phyloP scores from a whole-genome alignment of 1,284 basidiomycete genomes.

The Cryptococcus hybrid region DNA sequence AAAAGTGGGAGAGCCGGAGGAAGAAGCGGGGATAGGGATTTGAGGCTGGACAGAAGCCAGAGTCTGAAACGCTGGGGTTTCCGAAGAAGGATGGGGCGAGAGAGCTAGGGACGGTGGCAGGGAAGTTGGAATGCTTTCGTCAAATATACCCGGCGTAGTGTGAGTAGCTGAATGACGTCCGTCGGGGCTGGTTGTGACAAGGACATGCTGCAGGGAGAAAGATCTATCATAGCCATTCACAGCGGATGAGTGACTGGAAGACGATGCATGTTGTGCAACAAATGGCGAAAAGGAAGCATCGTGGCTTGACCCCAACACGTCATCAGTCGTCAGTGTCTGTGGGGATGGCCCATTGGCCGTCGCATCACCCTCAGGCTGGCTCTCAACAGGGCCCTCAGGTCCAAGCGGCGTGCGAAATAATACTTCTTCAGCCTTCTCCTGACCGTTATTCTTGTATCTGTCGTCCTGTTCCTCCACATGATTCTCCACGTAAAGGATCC shows the following conservation, averaged over 20 bases:
- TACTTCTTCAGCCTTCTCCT: too few species aligned
- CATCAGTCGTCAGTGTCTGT: too few species aligned
- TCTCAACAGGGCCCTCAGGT: too few species aligned
- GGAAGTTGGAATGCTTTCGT: conserved; percentile 1
- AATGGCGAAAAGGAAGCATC: too few species aligned
- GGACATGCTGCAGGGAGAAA: not conserved
- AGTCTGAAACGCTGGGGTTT: too few species aligned
- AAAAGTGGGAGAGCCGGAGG: conserved; percentile 4
- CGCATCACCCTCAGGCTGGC: too few species aligned
- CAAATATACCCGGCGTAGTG: conserved; percentile 2
- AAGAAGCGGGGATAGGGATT: not conserved
- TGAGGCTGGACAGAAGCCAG: not conserved
- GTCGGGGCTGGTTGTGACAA: not conserved
- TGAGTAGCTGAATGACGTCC: not conserved
- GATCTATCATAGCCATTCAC: not conserved
- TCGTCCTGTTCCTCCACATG: conserved; percentile 1
- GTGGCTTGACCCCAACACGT: too few species aligned
- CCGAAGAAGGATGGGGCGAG: not conserved
- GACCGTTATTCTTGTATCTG: too few species aligned
- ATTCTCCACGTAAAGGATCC: conserved; percentile 25
- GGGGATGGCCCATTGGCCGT: too few species aligned
- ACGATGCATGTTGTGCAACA: not conserved
- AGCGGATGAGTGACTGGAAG: not conserved
- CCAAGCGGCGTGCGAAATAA: too few species aligned
- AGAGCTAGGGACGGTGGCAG: not conserved